Percentiles rank a stretch among this genome's conserved stretches.
These are phyloP conservation scores for Tuctoria greenei DNA, from an alignment of 176 grass and related monocot species.

Conservation along the genomic window DNA sequence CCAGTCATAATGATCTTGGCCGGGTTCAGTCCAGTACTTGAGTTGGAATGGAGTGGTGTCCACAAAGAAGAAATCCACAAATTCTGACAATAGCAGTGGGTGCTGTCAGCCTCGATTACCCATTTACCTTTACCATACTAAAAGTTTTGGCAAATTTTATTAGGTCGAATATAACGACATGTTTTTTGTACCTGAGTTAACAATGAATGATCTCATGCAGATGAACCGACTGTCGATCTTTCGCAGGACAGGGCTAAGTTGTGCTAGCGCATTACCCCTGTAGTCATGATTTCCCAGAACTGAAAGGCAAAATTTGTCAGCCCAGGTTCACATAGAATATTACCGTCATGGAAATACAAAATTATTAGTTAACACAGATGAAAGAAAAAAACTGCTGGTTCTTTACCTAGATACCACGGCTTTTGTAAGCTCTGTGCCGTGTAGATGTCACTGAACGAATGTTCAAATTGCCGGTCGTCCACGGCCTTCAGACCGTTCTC, in stretches of 20 bases:
- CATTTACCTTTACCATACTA: no score
- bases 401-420: slow-evolving; percentile 70
- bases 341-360: neutral
- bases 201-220: slow-evolving; percentile 55
- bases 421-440: slow-evolving; percentile 64
- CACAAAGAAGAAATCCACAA: slow-evolving; percentile 69
- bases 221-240: slow-evolving; percentile 73
- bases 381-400: neutral
- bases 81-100: slow-evolving; percentile 20
- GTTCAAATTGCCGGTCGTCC: slow-evolving; percentile 49
- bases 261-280: slow-evolving; percentile 68
- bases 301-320: neutral
- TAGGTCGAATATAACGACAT: neutral
- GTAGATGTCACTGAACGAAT: slow-evolving; percentile 73
- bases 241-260: slow-evolving; percentile 54
- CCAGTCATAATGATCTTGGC: slow-evolving; percentile 59
- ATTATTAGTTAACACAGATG: neutral
- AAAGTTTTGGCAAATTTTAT: neutral
- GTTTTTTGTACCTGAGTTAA: slow-evolving; percentile 61
- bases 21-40: slow-evolving; percentile 61
- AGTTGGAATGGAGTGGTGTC: slow-evolving; percentile 65
- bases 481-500: slow-evolving; percentile 53
- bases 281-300: slow-evolving; percentile 96
- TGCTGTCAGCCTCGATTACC: neutral
- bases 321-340: neutral